Base-by-base conservation (phyloP, 179 eudicot species). In the Carnegiea gigantea region DNA sequence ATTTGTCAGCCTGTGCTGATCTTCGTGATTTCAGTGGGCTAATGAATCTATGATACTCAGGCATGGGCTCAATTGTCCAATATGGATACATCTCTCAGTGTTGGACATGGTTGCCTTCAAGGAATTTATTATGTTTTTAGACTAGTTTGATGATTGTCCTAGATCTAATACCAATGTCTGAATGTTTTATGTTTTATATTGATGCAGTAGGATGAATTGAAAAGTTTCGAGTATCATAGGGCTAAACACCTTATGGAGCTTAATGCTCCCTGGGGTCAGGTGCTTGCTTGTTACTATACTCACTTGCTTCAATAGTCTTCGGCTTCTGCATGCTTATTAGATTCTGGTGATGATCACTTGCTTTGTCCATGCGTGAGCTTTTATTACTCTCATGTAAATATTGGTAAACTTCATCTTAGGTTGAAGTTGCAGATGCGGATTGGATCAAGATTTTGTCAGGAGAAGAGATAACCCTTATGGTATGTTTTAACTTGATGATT, bases 341-440 rank as follows among this genome's bases (percentile, higher is more conserved):
- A 13, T 74, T 74, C 8, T 74, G 60, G 57, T 13, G 53, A 40
- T 43, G 5, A 70, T 70, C 4, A 30, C 21, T 70, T 21, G 6
- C 49, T 21, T 43, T 43, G 30, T 23, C 20, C 13, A 9, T 46
- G 15, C 36, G 46, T 74, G 77, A 48, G 30, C 21, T 44, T 44
- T 9, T 23, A 15, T n/a, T 74, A 24, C 33, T 38, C 72, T 71
- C 15, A 24, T 23, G 3, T 44, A 28, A 24, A 54, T 72, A 64
- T 78, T 73, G 30, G 70, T 77, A 26, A 30, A 36, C 48, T 68
- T 43, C 51, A 51, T 78, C 68, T 82, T 84, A 92, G 95, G 90
- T 94, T 49, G 91, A 88, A 87, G 98, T 95, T 83, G 93, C 98
- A 21, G 98, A 91, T 75, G 80, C 91, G 73, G 98, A 93, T 76